Evolutionary conservation across 192 early-diverging fungal species (phyloP).

Genomic region (Chytriomyces confervae): DNA sequence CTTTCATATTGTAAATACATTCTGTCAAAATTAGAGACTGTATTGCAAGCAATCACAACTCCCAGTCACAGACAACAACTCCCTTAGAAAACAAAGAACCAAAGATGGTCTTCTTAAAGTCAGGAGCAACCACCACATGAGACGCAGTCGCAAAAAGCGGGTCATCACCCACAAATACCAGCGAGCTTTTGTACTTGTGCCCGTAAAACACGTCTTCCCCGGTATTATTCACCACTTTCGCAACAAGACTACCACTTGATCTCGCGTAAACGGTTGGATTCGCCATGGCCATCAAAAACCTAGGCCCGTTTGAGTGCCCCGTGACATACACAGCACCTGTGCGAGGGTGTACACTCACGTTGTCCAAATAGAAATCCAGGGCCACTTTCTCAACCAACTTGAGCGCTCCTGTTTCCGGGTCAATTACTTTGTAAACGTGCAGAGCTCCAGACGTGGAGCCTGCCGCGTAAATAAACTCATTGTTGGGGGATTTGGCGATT

Average conservation of each 20-base stretch:
- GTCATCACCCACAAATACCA: conserved; percentile 20
- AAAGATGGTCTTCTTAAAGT: conserved; percentile 12
- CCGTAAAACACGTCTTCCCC: conserved; percentile 29
- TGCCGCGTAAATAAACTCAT: background rate
- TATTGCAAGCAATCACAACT: background rate
- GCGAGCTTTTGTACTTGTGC: conserved; percentile 16
- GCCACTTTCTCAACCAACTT: conserved; percentile 24
- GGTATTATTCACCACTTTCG: conserved; percentile 22
- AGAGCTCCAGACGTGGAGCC: background rate
- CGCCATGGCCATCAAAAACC: background rate
- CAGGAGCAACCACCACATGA: conserved; percentile 1
- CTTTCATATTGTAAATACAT: too few relatives aligned
- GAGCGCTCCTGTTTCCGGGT: conserved; percentile 7
- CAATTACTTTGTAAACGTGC: background rate
- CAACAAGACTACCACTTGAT: background rate
- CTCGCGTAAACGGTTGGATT: background rate
- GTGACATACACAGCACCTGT: conserved; percentile 9
- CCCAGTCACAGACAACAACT: conserved; percentile 25
- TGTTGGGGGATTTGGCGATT: background rate
- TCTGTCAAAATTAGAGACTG: too few relatives aligned
- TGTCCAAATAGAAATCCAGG: conserved; percentile 9
- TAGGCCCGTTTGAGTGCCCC: background rate
- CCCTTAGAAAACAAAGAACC: conserved; percentile 1
- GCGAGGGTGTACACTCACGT: conserved; percentile 6
- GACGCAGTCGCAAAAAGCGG: conserved; percentile 12